Percentiles rank a stretch among this genome's conserved stretches.
Conservation (phyloP, 1,284 basidiomycete genomes). For the Sphagnurus paluster region DNA sequence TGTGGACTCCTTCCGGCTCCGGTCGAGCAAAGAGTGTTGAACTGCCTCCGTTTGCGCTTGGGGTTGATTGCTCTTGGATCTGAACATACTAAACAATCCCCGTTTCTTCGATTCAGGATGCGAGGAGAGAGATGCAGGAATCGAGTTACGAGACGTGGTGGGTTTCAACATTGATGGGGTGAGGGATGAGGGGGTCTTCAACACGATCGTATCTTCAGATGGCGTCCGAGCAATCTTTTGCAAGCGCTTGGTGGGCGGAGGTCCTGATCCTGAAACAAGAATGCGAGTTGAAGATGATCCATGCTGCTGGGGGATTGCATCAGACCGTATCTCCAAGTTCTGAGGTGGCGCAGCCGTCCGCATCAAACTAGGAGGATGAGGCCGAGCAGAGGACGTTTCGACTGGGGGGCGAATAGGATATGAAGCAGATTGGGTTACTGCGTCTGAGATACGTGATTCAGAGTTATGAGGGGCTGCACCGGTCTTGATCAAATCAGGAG, state of each 20-base stretch:
- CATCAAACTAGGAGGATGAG: not conserved
- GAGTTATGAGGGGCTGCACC: too few relatives aligned
- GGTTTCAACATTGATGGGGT: slow-evolving; percentile 42
- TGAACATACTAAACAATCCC: slow-evolving; percentile 36
- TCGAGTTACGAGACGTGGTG: slow-evolving; percentile 35
- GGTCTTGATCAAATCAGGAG: too few relatives aligned
- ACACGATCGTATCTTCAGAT: slow-evolving; percentile 46
- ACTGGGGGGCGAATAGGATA: too few relatives aligned
- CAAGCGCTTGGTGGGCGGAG: not conserved
- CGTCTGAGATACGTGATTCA: too few relatives aligned
- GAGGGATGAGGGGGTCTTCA: slow-evolving; percentile 56
- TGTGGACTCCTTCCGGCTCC: slow-evolving; percentile 16
- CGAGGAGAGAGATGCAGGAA: slow-evolving; percentile 36
- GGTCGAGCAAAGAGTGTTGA: slow-evolving; percentile 26
- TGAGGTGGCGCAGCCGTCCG: not conserved
- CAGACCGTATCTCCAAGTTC: slow-evolving; percentile 1
- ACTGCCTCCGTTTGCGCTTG: slow-evolving; percentile 25
- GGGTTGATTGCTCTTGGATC: slow-evolving; percentile 21
- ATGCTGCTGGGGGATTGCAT: slow-evolving; percentile 3
- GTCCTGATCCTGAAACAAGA: not conserved
- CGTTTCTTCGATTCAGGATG: slow-evolving; percentile 33
- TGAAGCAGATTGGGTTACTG: too few relatives aligned
- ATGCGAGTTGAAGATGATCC: slow-evolving; percentile 5
- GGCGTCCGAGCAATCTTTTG: slow-evolving; percentile 18
- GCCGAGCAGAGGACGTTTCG: too few relatives aligned